Base-by-base conservation (phyloP, 108 stramenopile genomes). In the Schizochytrium sp. region DNA sequence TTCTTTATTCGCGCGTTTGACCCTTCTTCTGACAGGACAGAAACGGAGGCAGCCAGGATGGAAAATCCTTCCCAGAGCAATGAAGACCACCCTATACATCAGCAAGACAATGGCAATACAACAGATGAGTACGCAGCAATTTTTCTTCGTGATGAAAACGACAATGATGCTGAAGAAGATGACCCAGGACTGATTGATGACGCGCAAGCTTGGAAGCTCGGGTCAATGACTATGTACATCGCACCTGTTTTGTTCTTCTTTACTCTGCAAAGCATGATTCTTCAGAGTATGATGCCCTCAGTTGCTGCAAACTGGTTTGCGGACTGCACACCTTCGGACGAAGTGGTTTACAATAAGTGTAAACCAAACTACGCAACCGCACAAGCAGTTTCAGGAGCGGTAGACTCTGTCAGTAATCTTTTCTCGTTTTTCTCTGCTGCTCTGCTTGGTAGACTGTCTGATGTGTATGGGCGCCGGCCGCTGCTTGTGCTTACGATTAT, bases 321-420 rank as follows among this genome's bases (percentile, higher is more conserved):
- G 17, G n/a, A 83, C 50, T 83, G 76, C 53, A 53, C 49, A 13
- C 76, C 76, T n/a, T n/a, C 49, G 15, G 17, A 0, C 10, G 28
- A 55, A 10, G 76, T 10, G 17, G 28, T 49, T 38, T n/a, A 60
- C n/a, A 7, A 69, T 38, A 0, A 69, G 2, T 83, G 76, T 53
- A 83, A 83, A 40, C 76, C 76, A 7, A 55, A 83, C 28, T 83
- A 47, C 47, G 28, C 47, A 17, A 55, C 76, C 50, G 76, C 76
- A 13, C 76, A 83, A 40, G 76, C 76, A 8, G 47, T 83, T 53
- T 13, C 50, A 10, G 76, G 76, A 17, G 53, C 53, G 38, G 76
- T 83, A 8, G 76, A 83, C 76, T 83, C 76, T n/a, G 53, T 83
- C 45, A 49, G 15, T n/a, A 83, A 83, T 28, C 76, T 83, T 53